Conservation (phyloP, 2,329 filamentous ascomycete genomes). For the Fusarium lateritium region DNA sequence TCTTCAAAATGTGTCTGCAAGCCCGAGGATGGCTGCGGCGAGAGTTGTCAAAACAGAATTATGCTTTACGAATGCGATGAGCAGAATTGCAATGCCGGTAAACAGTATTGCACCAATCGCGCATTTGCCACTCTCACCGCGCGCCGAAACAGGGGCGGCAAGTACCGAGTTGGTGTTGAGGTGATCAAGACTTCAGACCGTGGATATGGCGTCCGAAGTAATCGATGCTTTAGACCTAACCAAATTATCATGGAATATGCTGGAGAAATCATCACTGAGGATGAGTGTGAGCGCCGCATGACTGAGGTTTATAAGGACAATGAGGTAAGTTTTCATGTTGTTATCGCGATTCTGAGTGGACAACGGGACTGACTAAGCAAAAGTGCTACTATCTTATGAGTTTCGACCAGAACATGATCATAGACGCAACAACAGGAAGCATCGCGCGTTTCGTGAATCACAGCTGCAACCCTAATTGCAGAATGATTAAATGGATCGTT, state of each 20-base stretch:
- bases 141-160: constrained; percentile 82
- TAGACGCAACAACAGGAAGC: constrained; percentile 95
- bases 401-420: constrained; percentile 98
- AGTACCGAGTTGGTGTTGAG: constrained; percentile 94
- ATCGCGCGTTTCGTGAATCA: constrained; percentile 99
- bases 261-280: constrained; percentile 96
- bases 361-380: constrained; percentile 54
- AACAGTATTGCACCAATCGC: constrained; percentile 85
- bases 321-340: constrained; percentile 71
- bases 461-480: constrained; percentile 95
- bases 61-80: constrained; percentile 98
- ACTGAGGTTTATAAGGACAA: constrained; percentile 94
- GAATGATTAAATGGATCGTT: constrained; percentile 98
- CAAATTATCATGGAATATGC: constrained; percentile 99
- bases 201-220: constrained; percentile 92
- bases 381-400: constrained; percentile 99
- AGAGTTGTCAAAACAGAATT: constrained; percentile 92
- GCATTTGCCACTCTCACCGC: constrained; percentile 85
- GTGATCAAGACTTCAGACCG: constrained; percentile 91
- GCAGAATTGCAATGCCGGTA: constrained; percentile 85
- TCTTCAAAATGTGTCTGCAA: constrained; percentile 84
- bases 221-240: constrained; percentile 86
- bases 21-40: constrained; percentile 84
- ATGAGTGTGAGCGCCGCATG: constrained; percentile 94
- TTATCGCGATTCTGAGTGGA: constrained; percentile 10